Evolutionary conservation across 306 rosid genomes (phyloP).

Genomic region (Vigna reflexopilosa): DNA sequence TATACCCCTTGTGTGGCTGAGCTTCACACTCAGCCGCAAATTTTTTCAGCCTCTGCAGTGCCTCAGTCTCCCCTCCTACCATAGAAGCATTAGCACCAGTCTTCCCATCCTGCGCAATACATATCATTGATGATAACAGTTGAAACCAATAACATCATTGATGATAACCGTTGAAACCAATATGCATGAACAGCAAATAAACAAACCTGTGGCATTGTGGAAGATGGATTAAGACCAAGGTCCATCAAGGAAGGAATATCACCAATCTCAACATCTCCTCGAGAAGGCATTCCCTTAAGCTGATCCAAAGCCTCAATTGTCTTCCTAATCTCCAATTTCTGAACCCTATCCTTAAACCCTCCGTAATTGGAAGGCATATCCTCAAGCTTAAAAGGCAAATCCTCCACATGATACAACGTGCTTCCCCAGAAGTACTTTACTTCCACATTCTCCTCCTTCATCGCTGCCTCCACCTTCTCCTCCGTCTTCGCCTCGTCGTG

Average conservation of each 20-base stretch:
- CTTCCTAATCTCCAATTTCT: constrained; percentile 80
- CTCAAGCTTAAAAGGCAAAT: constrained; percentile 84
- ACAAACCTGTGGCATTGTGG: constrained; percentile 73
- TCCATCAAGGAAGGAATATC: constrained; percentile 84
- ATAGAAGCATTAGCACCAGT: constrained; percentile 61
- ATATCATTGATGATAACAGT: constrained; percentile 6
- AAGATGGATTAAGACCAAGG: constrained; percentile 82
- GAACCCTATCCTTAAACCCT: constrained; percentile 79
- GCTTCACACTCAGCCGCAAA: constrained; percentile 89
- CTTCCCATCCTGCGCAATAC: constrained; percentile 70
- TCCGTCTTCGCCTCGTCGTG: constrained; percentile 85
- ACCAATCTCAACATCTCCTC: constrained; percentile 89
- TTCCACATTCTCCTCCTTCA: constrained; percentile 91
- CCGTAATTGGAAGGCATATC: constrained; percentile 89
- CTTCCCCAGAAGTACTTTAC: constrained; percentile 96
- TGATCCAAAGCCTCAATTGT: constrained; percentile 89
- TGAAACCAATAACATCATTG: constrained; percentile 35
- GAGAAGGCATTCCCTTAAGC: constrained; percentile 83
- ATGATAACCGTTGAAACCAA: background rate
- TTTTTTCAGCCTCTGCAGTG: constrained; percentile 73
- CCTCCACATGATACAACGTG: constrained; percentile 84
- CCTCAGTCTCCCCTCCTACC: constrained; percentile 97
- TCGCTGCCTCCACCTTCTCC: constrained; percentile 71
- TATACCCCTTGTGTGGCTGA: constrained; percentile 70
- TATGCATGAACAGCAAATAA: background rate